Conservation (phyloP, 257 asterid genomes). For the Phtheirospermum japonicum region DNA sequence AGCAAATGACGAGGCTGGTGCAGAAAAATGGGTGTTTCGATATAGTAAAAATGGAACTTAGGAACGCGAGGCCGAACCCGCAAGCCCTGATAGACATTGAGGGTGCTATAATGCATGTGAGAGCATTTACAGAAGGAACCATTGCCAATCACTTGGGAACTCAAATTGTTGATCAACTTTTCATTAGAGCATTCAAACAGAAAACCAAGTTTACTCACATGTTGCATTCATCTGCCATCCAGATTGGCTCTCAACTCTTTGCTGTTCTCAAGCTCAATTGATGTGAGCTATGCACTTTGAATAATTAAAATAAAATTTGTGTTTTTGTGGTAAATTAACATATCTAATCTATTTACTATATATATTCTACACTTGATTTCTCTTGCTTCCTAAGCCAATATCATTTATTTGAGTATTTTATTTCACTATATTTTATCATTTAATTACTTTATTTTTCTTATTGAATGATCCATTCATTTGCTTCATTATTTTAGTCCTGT, state of each 20-base stretch:
- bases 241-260: conserved; percentile 23
- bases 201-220: conserved; percentile 20
- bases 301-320: too few species aligned
- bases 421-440: too few species aligned
- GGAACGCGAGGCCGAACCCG: conserved; percentile 5
- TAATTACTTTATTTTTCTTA: too few species aligned
- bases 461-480: too few species aligned
- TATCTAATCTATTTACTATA: too few species aligned
- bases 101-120: conserved; percentile 28
- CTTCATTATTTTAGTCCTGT: too few species aligned
- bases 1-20: conserved; percentile 26
- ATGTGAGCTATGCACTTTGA: not conserved
- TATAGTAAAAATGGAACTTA: conserved; percentile 26
- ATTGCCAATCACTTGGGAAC: conserved; percentile 21
- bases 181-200: conserved; percentile 13
- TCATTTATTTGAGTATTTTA: too few species aligned
- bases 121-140: conserved; percentile 28
- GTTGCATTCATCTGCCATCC: conserved; percentile 23
- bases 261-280: conserved; percentile 28
- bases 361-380: too few species aligned
- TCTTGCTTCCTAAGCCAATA: too few species aligned
- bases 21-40: conserved; percentile 26
- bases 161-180: conserved; percentile 21
- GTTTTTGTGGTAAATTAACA: too few species aligned
- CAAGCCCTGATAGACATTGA: conserved; percentile 24